These are phyloP conservation scores for Aphanocladium album DNA, from an alignment of 2,329 filamentous ascomycete genomes.

Conservation along the genomic window DNA sequence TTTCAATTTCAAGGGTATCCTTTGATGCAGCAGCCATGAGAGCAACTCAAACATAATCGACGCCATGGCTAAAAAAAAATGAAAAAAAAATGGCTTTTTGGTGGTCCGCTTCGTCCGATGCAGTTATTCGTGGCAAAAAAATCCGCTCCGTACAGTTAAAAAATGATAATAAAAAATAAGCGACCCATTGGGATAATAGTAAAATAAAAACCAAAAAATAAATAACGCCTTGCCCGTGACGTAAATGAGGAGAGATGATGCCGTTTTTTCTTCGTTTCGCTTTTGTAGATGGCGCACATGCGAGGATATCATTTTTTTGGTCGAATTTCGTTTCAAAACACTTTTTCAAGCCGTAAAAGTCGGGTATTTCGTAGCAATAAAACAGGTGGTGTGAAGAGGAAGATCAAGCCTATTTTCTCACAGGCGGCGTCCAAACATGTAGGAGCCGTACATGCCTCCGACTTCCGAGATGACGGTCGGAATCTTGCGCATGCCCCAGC, in stretches of 20 bases:
- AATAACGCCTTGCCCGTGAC: background rate
- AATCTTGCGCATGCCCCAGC: constrained; percentile 85
- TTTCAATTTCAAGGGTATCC: constrained; percentile 11
- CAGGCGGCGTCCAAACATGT: constrained; percentile 58
- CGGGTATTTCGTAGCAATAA: constrained; percentile 9
- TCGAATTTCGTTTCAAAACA: background rate
- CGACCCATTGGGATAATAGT: background rate
- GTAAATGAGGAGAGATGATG: constrained; percentile 10
- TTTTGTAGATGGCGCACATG: background rate
- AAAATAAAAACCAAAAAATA: background rate
- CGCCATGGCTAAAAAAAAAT: constrained; percentile 3
- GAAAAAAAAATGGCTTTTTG: background rate
- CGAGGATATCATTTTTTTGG: background rate
- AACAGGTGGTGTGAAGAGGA: background rate
- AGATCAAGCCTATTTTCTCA: too few relatives aligned
- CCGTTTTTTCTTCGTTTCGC: constrained; percentile 2
- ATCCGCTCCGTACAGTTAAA: background rate
- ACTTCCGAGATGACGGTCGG: constrained; percentile 90
- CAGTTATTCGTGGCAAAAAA: background rate
- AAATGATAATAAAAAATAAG: constrained; percentile 5
- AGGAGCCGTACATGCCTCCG: constrained; percentile 83
- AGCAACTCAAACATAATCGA: constrained; percentile 6
- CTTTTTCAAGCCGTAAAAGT: background rate
- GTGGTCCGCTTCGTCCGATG: background rate
- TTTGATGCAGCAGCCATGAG: constrained; percentile 10